Evolutionary conservation across 805 yeast species (phyloP), one percentile per base, ranked within the genome.

Genomic region (Nakazawaea laoshanensis): DNA sequence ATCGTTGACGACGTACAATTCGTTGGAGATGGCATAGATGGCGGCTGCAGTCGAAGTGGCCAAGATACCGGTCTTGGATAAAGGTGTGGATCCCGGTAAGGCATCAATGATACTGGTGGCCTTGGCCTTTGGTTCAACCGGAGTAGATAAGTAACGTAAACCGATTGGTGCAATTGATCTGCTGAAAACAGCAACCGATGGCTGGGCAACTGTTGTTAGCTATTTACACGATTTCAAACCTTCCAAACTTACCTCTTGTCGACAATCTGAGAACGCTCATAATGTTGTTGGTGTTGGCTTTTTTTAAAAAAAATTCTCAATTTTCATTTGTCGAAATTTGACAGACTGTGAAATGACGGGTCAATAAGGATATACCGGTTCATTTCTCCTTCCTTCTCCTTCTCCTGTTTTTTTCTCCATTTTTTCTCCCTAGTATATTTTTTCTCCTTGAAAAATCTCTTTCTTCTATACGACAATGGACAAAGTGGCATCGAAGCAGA

Each of bases 1-100:
- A 56, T 87, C 96, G 63, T 89, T 94, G 54, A 92, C 70, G 47
- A 92, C 84, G 64, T 88, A 80, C 48, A 92, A 71, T 63, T 86
- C 94, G 64, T 85, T 86, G 51, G 96, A 82, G 56, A 92, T 79
- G 45, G 95, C 96, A 65, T 87, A 92, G 47, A 89, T 61, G 40
- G 94, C 78, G 37, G 95, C 97, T 42, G 96, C 96, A 41, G 95
- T 76, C 41, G 89, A 74, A 35, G 98, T 88, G 52, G 96, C 96
- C 53, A 92, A 69, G 54, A 88, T 73, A 55, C 96, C 96, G 42
- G 96, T 86, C 77, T 92, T 92, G 46, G 96, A 75, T 48, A 89
- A 61, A 48, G 74, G 67, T 52, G 76, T 74, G 76, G 74, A 80
- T 59, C 96, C 96, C 60, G 98, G 98, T 48, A 92, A 65, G 43